Percentiles rank a stretch among this genome's conserved stretches.
Conservation (phyloP, 2,329 filamentous ascomycete genomes). For the Sarocladium kiliense region DNA sequence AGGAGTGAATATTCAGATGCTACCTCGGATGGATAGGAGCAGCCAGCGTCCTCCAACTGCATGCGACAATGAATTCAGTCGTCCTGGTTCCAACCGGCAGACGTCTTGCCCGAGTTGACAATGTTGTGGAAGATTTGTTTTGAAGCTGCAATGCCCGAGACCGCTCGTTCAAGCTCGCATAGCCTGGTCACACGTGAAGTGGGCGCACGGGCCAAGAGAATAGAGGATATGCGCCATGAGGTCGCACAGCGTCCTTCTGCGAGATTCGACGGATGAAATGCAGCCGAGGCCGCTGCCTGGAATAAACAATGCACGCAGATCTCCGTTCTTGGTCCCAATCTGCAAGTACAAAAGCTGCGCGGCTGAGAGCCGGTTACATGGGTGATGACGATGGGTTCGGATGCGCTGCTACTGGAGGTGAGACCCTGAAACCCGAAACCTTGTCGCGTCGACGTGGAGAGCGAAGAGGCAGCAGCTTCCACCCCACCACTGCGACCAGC, state of each 20-base stretch:
- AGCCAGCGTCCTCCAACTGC: background rate
- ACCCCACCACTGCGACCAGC: background rate
- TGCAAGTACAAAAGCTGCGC: too few relatives aligned
- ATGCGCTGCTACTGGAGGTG: background rate
- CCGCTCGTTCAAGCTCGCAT: background rate
- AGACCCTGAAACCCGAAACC: conserved; percentile 8
- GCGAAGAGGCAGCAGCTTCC: background rate
- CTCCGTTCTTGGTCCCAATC: too few relatives aligned
- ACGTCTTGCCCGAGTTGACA: background rate
- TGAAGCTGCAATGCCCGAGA: background rate
- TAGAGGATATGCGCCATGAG: conserved; percentile 4
- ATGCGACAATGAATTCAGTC: background rate
- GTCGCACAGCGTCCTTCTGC: background rate
- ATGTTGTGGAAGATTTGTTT: background rate
- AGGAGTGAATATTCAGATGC: too few relatives aligned
- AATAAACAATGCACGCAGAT: background rate
- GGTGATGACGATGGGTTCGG: background rate
- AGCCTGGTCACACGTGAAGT: conserved; percentile 3
- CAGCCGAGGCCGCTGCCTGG: background rate
- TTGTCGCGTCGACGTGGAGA: background rate
- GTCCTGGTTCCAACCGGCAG: background rate
- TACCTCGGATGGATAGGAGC: background rate
- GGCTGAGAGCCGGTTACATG: background rate
- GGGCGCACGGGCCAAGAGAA: conserved; percentile 6
- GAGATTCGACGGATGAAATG: background rate